Evolutionary conservation across 495 filamentous ascomycete species (phyloP).

Genomic region (Daldinia vernicosa): DNA sequence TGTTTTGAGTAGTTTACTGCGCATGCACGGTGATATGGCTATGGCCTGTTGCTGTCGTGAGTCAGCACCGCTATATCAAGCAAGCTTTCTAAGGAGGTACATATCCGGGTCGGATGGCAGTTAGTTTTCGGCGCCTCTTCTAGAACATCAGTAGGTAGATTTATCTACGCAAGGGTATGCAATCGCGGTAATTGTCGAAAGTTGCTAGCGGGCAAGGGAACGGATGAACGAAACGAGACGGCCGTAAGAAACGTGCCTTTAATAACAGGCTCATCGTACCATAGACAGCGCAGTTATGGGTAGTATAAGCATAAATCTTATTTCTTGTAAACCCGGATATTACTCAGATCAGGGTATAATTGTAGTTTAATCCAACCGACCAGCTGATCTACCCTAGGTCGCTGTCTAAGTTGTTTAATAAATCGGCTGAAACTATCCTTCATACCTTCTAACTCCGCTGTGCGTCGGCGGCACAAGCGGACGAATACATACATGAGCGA

Average conservation of each 20-base stretch:
- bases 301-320: constrained; percentile 18
- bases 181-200: background rate
- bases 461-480: constrained; percentile 23
- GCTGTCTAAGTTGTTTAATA: background rate
- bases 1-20: background rate
- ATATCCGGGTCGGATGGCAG: constrained; percentile 11
- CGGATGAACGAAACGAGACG: background rate
- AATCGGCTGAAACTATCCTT: background rate
- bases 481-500: background rate
- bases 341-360: constrained; percentile 2
- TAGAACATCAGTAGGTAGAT: constrained; percentile 7
- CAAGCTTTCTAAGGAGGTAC: constrained; percentile 2
- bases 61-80: constrained; percentile 32
- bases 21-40: constrained; percentile 2
- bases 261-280: constrained; percentile 32
- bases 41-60: constrained; percentile 12
- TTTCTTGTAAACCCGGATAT: constrained; percentile 4
- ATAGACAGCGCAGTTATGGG: constrained; percentile 11
- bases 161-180: background rate
- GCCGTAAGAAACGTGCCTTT: background rate
- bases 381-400: background rate
- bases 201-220: background rate
- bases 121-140: background rate
- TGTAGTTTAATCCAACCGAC: constrained; percentile 11
- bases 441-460: background rate